phyloP scores from a whole-genome alignment of 2,329 filamentous ascomycete species.

The Tolypocladium tropicale region DNA sequence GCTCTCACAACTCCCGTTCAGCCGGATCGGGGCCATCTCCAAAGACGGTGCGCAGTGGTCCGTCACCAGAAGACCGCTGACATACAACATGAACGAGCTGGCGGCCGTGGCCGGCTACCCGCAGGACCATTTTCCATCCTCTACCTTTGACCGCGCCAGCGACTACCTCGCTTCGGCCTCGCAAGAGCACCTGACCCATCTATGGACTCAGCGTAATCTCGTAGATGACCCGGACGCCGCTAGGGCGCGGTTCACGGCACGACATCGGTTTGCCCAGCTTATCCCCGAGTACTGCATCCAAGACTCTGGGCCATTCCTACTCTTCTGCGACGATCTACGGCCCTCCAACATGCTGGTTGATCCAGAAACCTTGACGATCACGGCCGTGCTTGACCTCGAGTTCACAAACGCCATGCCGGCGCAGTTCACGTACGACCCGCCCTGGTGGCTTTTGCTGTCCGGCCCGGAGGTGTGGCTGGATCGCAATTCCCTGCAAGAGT shows the following conservation, averaged over 20 bases:
- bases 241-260: constrained; percentile 19
- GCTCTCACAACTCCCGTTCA: background rate
- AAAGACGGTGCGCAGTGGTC: background rate
- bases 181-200: constrained; percentile 13
- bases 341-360: constrained; percentile 28
- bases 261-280: constrained; percentile 16
- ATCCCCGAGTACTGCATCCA: constrained; percentile 5
- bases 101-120: constrained; percentile 20
- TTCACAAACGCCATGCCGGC: constrained; percentile 29
- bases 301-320: constrained; percentile 23
- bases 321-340: constrained; percentile 28
- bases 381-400: constrained; percentile 27
- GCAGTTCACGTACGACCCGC: constrained; percentile 25
- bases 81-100: constrained; percentile 25
- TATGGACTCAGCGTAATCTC: constrained; percentile 20
- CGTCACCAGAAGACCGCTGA: background rate
- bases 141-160: constrained; percentile 17
- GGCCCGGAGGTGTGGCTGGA: background rate
- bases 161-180: constrained; percentile 20
- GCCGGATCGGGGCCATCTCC: background rate
- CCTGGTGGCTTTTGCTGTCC: constrained; percentile 25
- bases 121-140: constrained; percentile 14
- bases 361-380: constrained; percentile 21
- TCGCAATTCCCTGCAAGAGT: background rate
- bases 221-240: constrained; percentile 15